Evolutionary conservation across 306 rosid species (phyloP), one percentile per base, ranked within the genome.

Genomic region (Heteromeles arbutifolia): DNA sequence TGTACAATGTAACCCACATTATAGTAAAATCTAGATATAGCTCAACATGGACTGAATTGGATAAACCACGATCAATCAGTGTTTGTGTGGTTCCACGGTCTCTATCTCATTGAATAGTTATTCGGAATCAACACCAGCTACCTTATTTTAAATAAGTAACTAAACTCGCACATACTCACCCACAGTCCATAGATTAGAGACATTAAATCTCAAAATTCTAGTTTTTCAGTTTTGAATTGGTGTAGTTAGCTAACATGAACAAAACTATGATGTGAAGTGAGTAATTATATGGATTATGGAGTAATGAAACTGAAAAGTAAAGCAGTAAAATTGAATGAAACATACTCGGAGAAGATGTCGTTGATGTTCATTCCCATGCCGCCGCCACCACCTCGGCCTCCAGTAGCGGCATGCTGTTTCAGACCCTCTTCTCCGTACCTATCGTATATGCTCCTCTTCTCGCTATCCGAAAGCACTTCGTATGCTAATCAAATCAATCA

Each of bases 401-500:
- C 97, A 80, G 85, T 79, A 62, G 97, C 97, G 41, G 99, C 97
- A 81, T 95, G 99, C 85, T 95, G 99, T 84, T 95, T 95, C 79
- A 95, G 84, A 57, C 99, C 99, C 67, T 95, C 99, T 79, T 95
- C 99, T 41, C 99, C 99, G 11, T 90, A 82, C 81, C 82, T 90
- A 74, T 95, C 97, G 75, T 95, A 95, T 37, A 95, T 90, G 57
- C 39, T 82, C 79, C 97, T 89, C 87, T 95, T 95, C 82, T 95
- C 96, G 70, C 87, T 77, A 67, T 95, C 99, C 11, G 97, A 85
- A 78, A 95, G 78, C 14, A 90, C 97, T 86, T 95, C 99, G 68
- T 95, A 95, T 1, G 97, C 99, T 95, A 74, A 66, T 5, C 72
- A 21, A 57, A 43, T 69, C 76, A 69, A 73, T 74, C 21, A 54